Conservation (phyloP, 495 filamentous ascomycete species). For the Penicillium macrosclerotiorum region DNA sequence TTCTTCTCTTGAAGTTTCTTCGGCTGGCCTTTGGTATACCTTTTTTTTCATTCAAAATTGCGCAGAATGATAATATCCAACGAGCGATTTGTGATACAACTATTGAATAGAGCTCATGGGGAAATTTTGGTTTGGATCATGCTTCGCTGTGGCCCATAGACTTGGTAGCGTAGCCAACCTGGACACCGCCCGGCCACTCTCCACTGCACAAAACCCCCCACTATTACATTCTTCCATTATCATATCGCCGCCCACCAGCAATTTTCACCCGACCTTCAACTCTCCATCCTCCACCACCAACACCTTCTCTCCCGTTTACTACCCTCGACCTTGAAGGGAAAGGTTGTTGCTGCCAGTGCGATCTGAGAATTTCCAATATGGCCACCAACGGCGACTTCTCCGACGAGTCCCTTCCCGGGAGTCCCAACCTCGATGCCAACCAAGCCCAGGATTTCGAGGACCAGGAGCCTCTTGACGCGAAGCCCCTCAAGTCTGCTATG, state of each 20-base stretch:
- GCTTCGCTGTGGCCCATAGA: not conserved
- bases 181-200: constrained; percentile 42
- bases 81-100: too few species aligned
- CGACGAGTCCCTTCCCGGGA: constrained; percentile 58
- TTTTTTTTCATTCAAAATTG: too few species aligned
- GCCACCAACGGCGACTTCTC: constrained; percentile 63
- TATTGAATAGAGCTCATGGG: too few species aligned
- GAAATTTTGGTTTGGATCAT: too few species aligned
- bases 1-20: too few species aligned
- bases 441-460: constrained; percentile 55
- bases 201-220: constrained; percentile 47
- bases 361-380: constrained; percentile 48
- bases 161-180: constrained; percentile 7
- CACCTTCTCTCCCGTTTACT: constrained; percentile 7
- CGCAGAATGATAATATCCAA: too few species aligned
- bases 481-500: constrained; percentile 63
- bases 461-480: constrained; percentile 49
- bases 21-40: too few species aligned
- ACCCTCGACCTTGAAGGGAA: constrained; percentile 2
- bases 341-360: constrained; percentile 13
- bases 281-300: constrained; percentile 21
- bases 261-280: constrained; percentile 37
- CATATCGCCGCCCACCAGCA: constrained; percentile 46
- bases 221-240: constrained; percentile 35
- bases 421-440: constrained; percentile 54